Base-by-base conservation (phyloP, 2,329 filamentous ascomycete species). In the Hysterium pulicare region DNA sequence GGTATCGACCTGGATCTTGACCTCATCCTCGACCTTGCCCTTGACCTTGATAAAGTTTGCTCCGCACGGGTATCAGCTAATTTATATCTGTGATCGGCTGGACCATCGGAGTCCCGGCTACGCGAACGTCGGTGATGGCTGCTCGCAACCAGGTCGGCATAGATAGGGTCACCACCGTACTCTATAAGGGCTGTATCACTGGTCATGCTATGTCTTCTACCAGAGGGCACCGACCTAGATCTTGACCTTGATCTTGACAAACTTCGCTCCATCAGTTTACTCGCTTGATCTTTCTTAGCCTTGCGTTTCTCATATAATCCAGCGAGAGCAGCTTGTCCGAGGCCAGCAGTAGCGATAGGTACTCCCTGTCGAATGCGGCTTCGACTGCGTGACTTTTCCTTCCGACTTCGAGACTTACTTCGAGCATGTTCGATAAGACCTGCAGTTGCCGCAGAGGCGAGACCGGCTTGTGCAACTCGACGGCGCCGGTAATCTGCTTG, bases 251-350 rank as follows among this genome's bases (percentile, higher is more conserved):
- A 70, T 34, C 57, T 60, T 39, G 65, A 63, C 45, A 60, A 67
- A 54, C 51, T 68, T 53, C 54, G 58, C 30, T 53, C 52, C 31
- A 38, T 47, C 46, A 44, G 54, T 46, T 59, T 67, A 54, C 51
- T 68, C 57, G 74, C 75, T 16, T 68, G 71, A 43, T 78, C 75
- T 54, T 79, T 79, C 59, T 78, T 79, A 31, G 73, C 76, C 62
- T 82, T 81, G 46, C 75, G 77, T 54, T 76, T 81, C 62, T 84
- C 81, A 54, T 83, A 84, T 13, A 84, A 59, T 19, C 77, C 78
- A 44, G 81, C 77, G 23, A 80, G 69, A 11, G 79, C 81, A 30
- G 81, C 81, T 50, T 77, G 79, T 33, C 78, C 77, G 11, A 82
- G 64, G 36, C 81, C 81, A 40, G 79, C 78, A 31, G 78, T 79